These are phyloP conservation scores for Amoeboaphelidium occidentale DNA, from an alignment of 371 early-diverging fungal species.

Conservation along the genomic window DNA sequence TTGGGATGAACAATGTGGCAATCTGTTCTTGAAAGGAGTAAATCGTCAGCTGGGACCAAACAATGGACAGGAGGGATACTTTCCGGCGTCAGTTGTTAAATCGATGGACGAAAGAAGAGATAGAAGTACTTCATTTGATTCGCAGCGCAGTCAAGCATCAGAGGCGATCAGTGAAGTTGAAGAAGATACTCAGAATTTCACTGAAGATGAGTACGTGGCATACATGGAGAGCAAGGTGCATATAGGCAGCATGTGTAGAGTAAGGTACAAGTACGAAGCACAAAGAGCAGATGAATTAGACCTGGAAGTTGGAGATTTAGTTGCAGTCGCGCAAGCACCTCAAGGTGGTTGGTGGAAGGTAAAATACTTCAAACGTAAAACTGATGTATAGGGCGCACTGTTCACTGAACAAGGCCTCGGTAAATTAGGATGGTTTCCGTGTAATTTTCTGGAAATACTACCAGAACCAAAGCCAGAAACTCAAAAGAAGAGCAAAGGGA, in stretches of 20 bases:
- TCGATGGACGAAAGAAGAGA: slow-evolving; percentile 10
- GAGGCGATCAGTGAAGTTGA: background rate
- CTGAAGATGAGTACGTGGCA: background rate
- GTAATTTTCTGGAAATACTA: slow-evolving; percentile 10
- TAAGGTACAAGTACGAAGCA: slow-evolving; percentile 8
- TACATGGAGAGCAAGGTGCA: slow-evolving; percentile 9
- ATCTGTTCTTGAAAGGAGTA: too few species aligned
- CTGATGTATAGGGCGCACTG: too few species aligned
- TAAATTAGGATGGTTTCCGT: slow-evolving; percentile 23
- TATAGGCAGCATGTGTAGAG: slow-evolving; percentile 17
- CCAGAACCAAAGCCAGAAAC: slow-evolving; percentile 1
- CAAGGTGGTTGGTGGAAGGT: slow-evolving; percentile 27
- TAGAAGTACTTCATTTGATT: too few species aligned
- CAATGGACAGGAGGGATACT: slow-evolving; percentile 19
- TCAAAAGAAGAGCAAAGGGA: too few species aligned
- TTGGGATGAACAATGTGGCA: too few species aligned
- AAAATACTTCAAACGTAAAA: too few species aligned
- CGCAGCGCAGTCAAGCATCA: too few species aligned
- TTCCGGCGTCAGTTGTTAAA: slow-evolving; percentile 13
- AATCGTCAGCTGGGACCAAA: slow-evolving; percentile 16
- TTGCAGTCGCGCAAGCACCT: slow-evolving; percentile 20
- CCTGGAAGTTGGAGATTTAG: slow-evolving; percentile 12
- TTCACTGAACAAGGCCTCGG: slow-evolving; percentile 13
- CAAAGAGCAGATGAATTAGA: slow-evolving; percentile 20
- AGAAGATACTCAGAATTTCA: background rate